Conservation (phyloP, 148 eudicot genomes). For the Gaultheria prostrata region DNA sequence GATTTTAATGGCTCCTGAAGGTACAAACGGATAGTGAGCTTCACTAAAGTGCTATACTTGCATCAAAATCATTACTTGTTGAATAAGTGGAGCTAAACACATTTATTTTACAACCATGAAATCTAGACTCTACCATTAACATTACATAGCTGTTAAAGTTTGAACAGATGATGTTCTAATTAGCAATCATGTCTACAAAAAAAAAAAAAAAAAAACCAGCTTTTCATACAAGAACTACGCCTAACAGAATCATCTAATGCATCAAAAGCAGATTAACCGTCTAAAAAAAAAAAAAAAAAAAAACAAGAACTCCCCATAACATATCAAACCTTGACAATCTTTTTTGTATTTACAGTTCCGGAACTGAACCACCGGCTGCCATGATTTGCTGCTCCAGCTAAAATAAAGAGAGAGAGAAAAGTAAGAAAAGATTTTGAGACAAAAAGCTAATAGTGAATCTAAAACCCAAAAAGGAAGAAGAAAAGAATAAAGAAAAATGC, state of each 20-base stretch:
- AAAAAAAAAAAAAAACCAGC: background rate
- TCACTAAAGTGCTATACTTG: background rate
- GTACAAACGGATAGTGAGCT: too few relatives aligned
- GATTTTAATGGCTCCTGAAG: too few relatives aligned
- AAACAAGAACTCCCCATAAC: background rate
- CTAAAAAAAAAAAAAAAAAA: background rate
- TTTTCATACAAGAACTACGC: background rate
- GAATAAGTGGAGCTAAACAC: background rate
- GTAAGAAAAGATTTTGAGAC: background rate
- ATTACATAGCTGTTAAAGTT: background rate
- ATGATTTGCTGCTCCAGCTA: slow-evolving; percentile 46
- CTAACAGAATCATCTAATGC: slow-evolving; percentile 1
- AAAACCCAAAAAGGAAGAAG: background rate
- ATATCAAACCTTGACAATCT: background rate
- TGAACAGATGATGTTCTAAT: background rate
- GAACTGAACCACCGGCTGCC: slow-evolving; percentile 38
- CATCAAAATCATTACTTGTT: background rate
- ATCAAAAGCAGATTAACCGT: slow-evolving; percentile 1
- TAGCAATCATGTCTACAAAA: background rate
- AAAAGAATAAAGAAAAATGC: background rate
- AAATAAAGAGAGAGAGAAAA: background rate
- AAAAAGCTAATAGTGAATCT: background rate
- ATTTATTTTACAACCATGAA: background rate
- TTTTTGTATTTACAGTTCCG: background rate
- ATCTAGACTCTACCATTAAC: background rate